A percentile compares a stretch with the other conserved stretches of the same genome.
These are phyloP conservation scores for Aspergillus hiratsukae DNA, from an alignment of 2,329 filamentous ascomycete species.

Conservation along the genomic window DNA sequence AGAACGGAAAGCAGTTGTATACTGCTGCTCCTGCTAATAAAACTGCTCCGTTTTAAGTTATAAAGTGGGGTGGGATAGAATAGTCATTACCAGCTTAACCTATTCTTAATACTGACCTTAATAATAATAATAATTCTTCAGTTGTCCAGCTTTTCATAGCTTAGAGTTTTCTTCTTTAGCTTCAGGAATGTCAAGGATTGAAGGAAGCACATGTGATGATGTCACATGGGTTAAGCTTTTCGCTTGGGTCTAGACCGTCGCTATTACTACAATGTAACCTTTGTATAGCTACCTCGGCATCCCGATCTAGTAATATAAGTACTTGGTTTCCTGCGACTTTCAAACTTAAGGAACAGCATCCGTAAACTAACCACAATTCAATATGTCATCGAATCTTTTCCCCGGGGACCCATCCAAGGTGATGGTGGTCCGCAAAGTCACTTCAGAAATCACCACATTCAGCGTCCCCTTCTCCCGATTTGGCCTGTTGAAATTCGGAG, in stretches of 20 bases:
- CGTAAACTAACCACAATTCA: background rate
- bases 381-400: conserved; percentile 48
- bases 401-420: conserved; percentile 69
- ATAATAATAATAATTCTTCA: no score
- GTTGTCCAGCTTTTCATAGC: no score
- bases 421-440: conserved; percentile 83
- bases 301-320: background rate
- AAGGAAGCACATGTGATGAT: no score
- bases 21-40: conserved; percentile 29
- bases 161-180: no score
- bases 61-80: no score
- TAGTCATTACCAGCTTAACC: background rate
- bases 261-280: background rate
- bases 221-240: background rate
- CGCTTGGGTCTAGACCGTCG: background rate
- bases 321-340: background rate
- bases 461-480: conserved; percentile 74
- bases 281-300: background rate
- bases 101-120: no score
- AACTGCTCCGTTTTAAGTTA: conserved; percentile 1
- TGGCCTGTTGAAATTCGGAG: conserved; percentile 74
- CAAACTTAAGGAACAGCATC: background rate
- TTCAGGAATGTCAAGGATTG: no score
- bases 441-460: conserved; percentile 58
- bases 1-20: conserved; percentile 37